Evolutionary conservation across 169 alveolate genomes (phyloP).

Genomic region (Cryptosporidium viatorum): DNA sequence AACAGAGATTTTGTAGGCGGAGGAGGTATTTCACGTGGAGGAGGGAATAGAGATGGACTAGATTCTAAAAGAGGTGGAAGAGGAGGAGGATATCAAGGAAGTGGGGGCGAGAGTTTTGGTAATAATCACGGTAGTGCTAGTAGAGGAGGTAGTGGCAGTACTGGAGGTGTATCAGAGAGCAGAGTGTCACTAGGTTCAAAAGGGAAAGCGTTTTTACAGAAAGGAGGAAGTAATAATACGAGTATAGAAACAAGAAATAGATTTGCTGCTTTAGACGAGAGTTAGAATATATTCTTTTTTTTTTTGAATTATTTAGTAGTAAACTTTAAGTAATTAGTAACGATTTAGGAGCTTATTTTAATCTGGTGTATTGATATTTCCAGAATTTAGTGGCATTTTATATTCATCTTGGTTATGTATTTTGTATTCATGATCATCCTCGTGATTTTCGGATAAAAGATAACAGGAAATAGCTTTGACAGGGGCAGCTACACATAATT

Average conservation of each 20-base stretch:
- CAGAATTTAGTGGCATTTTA: background rate
- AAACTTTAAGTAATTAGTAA: slow-evolving; percentile 11
- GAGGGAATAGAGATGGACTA: background rate
- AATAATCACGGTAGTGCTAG: background rate
- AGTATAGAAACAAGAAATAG: slow-evolving; percentile 62
- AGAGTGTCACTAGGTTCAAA: background rate
- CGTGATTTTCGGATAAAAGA: slow-evolving; percentile 48
- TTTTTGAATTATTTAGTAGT: background rate
- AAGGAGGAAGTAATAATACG: slow-evolving; percentile 15
- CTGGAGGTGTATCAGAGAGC: background rate
- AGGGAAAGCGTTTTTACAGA: slow-evolving; percentile 6
- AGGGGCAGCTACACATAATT: slow-evolving; percentile 43
- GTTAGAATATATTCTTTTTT: background rate
- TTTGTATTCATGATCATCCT: background rate
- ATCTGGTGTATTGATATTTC: background rate
- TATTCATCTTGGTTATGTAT: background rate
- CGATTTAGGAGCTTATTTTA: background rate
- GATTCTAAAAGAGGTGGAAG: background rate
- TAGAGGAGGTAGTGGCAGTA: background rate
- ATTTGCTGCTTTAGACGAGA: slow-evolving; percentile 67
- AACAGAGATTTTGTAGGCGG: background rate
- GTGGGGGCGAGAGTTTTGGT: background rate
- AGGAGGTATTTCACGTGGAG: background rate
- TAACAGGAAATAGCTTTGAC: slow-evolving; percentile 68
- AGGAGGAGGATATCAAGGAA: slow-evolving; percentile 21